Evolutionary conservation across 2,329 filamentous ascomycete genomes (phyloP).

Genomic region (Lachnellula occidentalis): DNA sequence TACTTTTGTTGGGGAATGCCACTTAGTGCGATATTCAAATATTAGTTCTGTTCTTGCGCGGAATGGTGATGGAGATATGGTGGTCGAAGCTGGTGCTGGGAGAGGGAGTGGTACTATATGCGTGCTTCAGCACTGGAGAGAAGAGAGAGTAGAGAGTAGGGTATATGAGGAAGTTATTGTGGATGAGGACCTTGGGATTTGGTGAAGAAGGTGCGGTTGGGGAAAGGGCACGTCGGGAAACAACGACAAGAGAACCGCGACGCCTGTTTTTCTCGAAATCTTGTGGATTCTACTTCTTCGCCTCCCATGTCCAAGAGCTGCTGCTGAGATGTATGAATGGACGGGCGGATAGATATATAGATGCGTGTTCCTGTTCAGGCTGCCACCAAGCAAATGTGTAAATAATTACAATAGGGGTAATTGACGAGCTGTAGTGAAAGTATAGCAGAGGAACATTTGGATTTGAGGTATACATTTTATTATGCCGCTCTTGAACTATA

Average conservation of each 20-base stretch:
- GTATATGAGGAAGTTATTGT: conserved; percentile 10
- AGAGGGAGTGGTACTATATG: conserved; percentile 9
- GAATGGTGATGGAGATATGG: conserved; percentile 34
- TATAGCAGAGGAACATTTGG: too few species aligned
- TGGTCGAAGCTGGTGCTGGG: neutral
- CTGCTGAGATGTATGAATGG: too few species aligned
- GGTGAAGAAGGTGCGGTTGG: conserved; percentile 35
- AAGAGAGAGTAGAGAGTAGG: conserved; percentile 18
- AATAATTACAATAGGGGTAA: too few species aligned
- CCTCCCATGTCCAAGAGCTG: too few species aligned
- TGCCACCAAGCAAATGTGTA: too few species aligned
- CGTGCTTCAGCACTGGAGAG: conserved; percentile 13
- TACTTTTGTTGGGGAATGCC: conserved; percentile 22
- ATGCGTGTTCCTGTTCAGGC: too few species aligned
- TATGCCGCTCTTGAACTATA: too few species aligned
- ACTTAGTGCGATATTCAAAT: conserved; percentile 13
- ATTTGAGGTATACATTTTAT: too few species aligned
- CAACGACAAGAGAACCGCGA: conserved; percentile 36
- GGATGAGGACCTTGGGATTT: conserved; percentile 38
- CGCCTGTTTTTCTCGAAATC: too few species aligned
- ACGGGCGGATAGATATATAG: too few species aligned
- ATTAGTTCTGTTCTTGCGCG: neutral
- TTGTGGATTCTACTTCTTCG: too few species aligned
- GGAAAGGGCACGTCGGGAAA: conserved; percentile 43
- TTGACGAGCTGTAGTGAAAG: too few species aligned